Evolutionary conservation across 306 rosid species (phyloP).

Genomic region (Canavalia ensiformis): DNA sequence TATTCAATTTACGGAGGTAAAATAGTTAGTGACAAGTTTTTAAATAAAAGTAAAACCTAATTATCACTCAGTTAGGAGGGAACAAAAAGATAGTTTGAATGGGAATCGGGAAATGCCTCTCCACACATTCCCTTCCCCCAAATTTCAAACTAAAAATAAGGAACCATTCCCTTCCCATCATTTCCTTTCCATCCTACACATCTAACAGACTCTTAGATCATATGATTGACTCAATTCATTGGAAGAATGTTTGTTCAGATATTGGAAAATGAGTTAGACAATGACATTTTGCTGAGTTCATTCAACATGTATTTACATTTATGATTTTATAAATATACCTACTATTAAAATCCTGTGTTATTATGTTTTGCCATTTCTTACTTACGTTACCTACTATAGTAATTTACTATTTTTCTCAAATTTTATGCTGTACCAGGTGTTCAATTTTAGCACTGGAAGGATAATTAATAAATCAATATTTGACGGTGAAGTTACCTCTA

Average conservation of each 20-base stretch:
- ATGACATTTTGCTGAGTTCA: constrained; percentile 32
- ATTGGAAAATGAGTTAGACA: constrained; percentile 23
- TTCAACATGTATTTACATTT: constrained; percentile 25
- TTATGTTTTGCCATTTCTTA: constrained; percentile 28
- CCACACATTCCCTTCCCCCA: background rate
- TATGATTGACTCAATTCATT: background rate
- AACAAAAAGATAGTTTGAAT: background rate
- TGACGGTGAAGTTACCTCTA: constrained; percentile 85
- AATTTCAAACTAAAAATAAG: background rate
- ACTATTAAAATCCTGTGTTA: constrained; percentile 24
- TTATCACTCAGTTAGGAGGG: constrained; percentile 1
- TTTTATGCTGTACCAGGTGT: constrained; percentile 67
- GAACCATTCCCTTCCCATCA: constrained; percentile 8
- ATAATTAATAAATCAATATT: constrained; percentile 71
- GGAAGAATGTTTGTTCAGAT: constrained; percentile 13
- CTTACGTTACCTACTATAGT: background rate
- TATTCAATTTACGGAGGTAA: constrained; percentile 23
- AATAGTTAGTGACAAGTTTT: background rate
- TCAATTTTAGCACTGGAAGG: constrained; percentile 98
- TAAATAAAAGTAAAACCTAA: background rate
- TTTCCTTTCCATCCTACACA: constrained; percentile 2
- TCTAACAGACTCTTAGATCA: background rate
- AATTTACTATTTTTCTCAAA: constrained; percentile 35
- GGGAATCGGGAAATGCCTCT: constrained; percentile 3
- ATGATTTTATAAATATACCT: constrained; percentile 23